Percentiles rank a stretch among this genome's conserved stretches.
Conservation (phyloP, 129 eudicot species). For the Erigeron canadensis region DNA sequence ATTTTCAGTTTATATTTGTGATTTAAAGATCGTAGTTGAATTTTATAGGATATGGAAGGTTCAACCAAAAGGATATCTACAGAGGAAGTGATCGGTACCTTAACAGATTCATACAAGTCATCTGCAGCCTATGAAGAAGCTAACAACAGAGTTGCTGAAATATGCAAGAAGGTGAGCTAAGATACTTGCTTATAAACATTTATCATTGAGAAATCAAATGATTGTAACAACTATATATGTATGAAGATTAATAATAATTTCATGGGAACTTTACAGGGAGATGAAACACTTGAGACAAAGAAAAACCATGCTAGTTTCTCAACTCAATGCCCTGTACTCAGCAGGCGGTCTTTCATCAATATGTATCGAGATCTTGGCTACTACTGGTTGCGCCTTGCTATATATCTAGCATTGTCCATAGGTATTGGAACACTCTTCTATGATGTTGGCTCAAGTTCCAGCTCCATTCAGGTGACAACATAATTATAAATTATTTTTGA, state of each 20-base stretch:
- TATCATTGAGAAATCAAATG: background rate
- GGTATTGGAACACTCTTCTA: slow-evolving; percentile 21
- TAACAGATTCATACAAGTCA: slow-evolving; percentile 27
- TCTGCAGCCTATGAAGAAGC: slow-evolving; percentile 1
- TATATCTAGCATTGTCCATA: slow-evolving; percentile 20
- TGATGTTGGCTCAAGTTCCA: slow-evolving; percentile 9
- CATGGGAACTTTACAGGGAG: slow-evolving; percentile 4
- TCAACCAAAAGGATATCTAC: background rate
- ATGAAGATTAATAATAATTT: background rate
- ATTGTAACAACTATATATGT: background rate
- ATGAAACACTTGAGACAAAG: slow-evolving; percentile 1
- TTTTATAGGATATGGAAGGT: background rate
- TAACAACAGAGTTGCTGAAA: slow-evolving; percentile 8
- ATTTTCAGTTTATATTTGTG: background rate
- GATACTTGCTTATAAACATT: background rate
- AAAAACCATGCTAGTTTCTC: slow-evolving; percentile 20
- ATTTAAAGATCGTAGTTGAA: background rate
- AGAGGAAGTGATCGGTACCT: slow-evolving; percentile 15
- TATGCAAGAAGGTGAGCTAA: slow-evolving; percentile 22
- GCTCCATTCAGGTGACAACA: slow-evolving; percentile 1
- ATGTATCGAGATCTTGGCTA: slow-evolving; percentile 30
- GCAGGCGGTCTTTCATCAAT: slow-evolving; percentile 16
- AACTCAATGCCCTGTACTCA: slow-evolving; percentile 15
- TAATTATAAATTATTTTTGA: background rate
- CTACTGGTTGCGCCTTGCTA: slow-evolving; percentile 31